Evolutionary conservation across 805 yeast genomes (phyloP).

Genomic region (Clavispora vitiphila): DNA sequence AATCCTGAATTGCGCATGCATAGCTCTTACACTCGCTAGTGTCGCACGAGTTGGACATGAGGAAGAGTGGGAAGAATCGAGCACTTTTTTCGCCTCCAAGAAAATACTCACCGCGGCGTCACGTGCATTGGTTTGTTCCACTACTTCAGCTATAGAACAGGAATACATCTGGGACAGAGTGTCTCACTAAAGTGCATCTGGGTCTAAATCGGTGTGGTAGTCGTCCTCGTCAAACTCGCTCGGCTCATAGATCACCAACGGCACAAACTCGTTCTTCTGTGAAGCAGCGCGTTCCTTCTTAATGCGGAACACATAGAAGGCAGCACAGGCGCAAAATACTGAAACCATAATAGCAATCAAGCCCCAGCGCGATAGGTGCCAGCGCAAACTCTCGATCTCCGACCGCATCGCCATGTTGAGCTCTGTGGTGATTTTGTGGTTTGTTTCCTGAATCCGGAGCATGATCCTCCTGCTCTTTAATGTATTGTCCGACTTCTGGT

Average conservation of each 20-base stretch:
- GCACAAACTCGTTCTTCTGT: constrained; percentile 31
- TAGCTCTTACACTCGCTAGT: constrained; percentile 62
- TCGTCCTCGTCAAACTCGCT: constrained; percentile 52
- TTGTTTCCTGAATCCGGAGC: constrained; percentile 71
- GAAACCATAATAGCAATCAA: constrained; percentile 66
- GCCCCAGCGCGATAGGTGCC: constrained; percentile 92
- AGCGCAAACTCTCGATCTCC: constrained; percentile 81
- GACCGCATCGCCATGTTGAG: constrained; percentile 77
- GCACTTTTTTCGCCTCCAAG: too few relatives aligned
- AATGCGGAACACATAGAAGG: constrained; percentile 46
- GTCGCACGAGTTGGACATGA: neutral
- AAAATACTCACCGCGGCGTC: too few relatives aligned
- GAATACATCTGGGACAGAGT: too few relatives aligned
- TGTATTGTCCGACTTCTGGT: constrained; percentile 81
- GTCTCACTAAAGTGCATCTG: constrained; percentile 13
- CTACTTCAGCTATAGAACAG: too few relatives aligned
- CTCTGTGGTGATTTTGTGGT: constrained; percentile 78
- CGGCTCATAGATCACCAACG: constrained; percentile 40
- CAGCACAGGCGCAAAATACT: constrained; percentile 48
- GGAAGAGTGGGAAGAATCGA: neutral
- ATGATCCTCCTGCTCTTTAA: constrained; percentile 64
- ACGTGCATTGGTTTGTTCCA: neutral
- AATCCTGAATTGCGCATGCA: constrained; percentile 82
- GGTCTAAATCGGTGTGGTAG: constrained; percentile 51
- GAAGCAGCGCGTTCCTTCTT: constrained; percentile 20